Evolutionary conservation across 805 yeast species (phyloP).

Genomic region (Starmerella asiatica): DNA sequence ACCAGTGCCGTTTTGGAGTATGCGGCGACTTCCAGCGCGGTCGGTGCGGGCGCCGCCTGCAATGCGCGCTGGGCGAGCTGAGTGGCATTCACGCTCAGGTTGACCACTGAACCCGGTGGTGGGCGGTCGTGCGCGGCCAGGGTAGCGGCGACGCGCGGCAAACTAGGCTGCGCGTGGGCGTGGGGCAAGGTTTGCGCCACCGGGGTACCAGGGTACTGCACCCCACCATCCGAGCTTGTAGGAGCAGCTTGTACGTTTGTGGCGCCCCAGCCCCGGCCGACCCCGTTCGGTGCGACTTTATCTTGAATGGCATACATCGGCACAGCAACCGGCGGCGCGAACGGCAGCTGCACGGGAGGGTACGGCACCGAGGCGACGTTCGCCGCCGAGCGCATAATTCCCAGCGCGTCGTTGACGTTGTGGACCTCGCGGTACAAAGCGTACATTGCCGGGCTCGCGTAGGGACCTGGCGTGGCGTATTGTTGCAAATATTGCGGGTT

Average conservation of each 20-base stretch:
- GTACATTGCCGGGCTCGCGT: neutral
- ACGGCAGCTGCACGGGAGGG: neutral
- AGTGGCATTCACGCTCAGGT: too few species aligned
- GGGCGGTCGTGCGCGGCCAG: too few species aligned
- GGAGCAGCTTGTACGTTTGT: too few species aligned
- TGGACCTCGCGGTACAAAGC: constrained; percentile 22
- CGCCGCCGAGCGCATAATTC: constrained; percentile 30
- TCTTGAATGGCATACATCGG: neutral
- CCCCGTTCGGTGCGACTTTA: too few species aligned
- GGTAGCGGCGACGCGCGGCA: neutral
- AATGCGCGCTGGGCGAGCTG: neutral
- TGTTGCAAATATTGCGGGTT: neutral
- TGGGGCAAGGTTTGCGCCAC: neutral
- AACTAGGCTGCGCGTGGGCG: neutral
- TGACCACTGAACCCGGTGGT: too few species aligned
- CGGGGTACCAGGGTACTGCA: neutral
- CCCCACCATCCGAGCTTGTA: neutral
- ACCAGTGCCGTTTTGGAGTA: constrained; percentile 24
- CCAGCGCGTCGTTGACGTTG: constrained; percentile 30
- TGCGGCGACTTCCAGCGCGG: neutral
- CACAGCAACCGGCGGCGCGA: neutral
- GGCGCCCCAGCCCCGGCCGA: too few species aligned
- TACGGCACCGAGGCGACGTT: neutral
- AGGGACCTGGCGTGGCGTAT: neutral
- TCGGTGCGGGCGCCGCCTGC: neutral